Base-by-base conservation (phyloP, 257 asterid species). In the Prunella vulgaris region DNA sequence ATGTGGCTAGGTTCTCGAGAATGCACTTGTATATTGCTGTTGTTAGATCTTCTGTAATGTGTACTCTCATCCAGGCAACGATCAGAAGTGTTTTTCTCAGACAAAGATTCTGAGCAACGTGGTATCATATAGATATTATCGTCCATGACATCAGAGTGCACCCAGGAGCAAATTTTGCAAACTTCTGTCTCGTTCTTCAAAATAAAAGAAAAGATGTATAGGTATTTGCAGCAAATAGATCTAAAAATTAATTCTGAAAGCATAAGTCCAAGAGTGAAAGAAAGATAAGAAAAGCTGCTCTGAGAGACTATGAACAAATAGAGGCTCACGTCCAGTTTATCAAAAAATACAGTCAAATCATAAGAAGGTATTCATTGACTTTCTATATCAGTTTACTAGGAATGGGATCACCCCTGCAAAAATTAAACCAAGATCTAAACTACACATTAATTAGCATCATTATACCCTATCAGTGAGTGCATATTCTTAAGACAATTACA, bases 111-210 rank as follows among this genome's bases (percentile, higher is more conserved):
- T 44, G 78, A 69, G 69, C 66, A 13, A 75, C 66, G 64, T 35
- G 83, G 86, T 66, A 79, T 80, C 97, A 93, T 81, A 83, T 82
- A 88, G 78, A 93, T 77, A 80, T 93, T 93, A 77, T 93, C 99
- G 71, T 90, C 96, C 99, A 93, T 93, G 32, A 93, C 85, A 76
- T 90, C 99, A 0, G 91, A 83, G 88, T 93, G 99, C 82, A 90
- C 84, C 99, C 97, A 93, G 82, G 96, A 82, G 79, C 76, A 85
- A 33, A 85, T 76, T 74, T 77, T 76, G 70, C 46, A 32, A 65
- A 60, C 68, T 64, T 86, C 88, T 63, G 64, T 48, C 67, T 80
- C 86, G 38, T 77, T 82, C 96, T 88, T 64, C 80, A 80, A 14
- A 64, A 38, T 52, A 73, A 40, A 72, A 24, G 18, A 65, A 72